Evolutionary conservation across 2,329 filamentous ascomycete genomes (phyloP), one percentile per base, ranked within the genome.

Genomic region (Graphium sp.): DNA sequence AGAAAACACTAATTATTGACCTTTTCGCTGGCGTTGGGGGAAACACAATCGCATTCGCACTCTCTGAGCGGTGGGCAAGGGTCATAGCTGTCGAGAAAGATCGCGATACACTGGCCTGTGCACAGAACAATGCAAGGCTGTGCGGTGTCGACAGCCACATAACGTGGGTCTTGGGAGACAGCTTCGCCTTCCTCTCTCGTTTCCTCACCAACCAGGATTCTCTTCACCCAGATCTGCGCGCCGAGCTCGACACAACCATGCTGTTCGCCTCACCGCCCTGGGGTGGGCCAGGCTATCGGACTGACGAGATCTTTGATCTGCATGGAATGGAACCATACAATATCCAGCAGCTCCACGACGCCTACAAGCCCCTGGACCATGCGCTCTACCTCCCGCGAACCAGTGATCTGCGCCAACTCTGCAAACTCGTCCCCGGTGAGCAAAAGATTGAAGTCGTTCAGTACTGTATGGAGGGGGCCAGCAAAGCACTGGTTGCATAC

Each of bases 31-130:
- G 89, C 24, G 84, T 81, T 1, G 89, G 91, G 21, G 89, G 85
- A 31, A 98, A 98, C 48, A 71, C 78, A 15, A 95, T 98, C 40
- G 83, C 85, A n/a, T 91, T 98, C 41, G 87, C 89, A 12, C 65
- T 74, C 7, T 81, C 76, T 1, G 71, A 66, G 13, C 70, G 74
- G 37, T 98, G 83, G 79, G 67, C 74, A 29, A 74, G 71, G 37
- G 70, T 98, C 37, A 83, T 95, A 46, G 83, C 80, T 23, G 77
- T 98, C 39, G 89, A 98, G 53, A 79, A 76, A 40, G 75, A 95
- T 42, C 60, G 74, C 4, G 66, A 73, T 7, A 82, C 80, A 1
- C 64, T 98, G 6, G 74, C 76, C 25, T 98, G 91, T 51, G 89
- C 84, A 16, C 85, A 92, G 55, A 74, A 91, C 48, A 98, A 98